Evolutionary conservation across 495 filamentous ascomycete genomes (phyloP).

Genomic region (Penicillium pancosmium): DNA sequence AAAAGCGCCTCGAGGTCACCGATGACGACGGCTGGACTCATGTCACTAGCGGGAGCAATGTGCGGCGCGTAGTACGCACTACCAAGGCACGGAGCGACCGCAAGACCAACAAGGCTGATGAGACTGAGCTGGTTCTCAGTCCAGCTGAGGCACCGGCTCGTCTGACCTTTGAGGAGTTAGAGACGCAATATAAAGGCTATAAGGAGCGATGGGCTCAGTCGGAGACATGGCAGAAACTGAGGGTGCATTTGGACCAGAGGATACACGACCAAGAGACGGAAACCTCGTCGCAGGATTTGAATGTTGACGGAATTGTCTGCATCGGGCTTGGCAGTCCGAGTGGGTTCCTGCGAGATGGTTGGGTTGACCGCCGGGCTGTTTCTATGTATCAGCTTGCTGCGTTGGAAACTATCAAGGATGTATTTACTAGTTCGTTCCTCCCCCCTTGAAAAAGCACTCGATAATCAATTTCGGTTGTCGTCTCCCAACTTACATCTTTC

Average conservation of each 20-base stretch:
- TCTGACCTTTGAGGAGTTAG: slow-evolving; percentile 43
- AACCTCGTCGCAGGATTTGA: background rate
- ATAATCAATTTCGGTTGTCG: background rate
- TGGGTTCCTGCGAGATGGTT: slow-evolving; percentile 47
- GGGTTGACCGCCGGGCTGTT: slow-evolving; percentile 48
- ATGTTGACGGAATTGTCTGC: slow-evolving; percentile 42
- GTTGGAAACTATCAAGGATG: slow-evolving; percentile 54
- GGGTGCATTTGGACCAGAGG: slow-evolving; percentile 8
- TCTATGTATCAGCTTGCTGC: slow-evolving; percentile 64
- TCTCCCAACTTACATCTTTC: background rate
- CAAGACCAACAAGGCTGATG: background rate
- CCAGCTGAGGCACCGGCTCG: slow-evolving; percentile 38
- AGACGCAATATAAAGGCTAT: slow-evolving; percentile 34
- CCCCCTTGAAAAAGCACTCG: background rate
- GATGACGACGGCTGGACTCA: slow-evolving; percentile 61
- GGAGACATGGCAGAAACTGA: slow-evolving; percentile 27
- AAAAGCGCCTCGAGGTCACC: slow-evolving; percentile 51
- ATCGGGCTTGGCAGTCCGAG: slow-evolving; percentile 60
- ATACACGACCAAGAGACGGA: slow-evolving; percentile 3
- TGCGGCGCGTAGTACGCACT: slow-evolving; percentile 24
- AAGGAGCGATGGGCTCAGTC: slow-evolving; percentile 35
- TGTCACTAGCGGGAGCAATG: slow-evolving; percentile 41
- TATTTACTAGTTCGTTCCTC: slow-evolving; percentile 15
- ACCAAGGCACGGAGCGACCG: background rate
- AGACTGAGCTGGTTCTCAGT: slow-evolving; percentile 12